phyloP scores from a whole-genome alignment of 2,329 filamentous ascomycete species.

The Dactylella cylindrospora region DNA sequence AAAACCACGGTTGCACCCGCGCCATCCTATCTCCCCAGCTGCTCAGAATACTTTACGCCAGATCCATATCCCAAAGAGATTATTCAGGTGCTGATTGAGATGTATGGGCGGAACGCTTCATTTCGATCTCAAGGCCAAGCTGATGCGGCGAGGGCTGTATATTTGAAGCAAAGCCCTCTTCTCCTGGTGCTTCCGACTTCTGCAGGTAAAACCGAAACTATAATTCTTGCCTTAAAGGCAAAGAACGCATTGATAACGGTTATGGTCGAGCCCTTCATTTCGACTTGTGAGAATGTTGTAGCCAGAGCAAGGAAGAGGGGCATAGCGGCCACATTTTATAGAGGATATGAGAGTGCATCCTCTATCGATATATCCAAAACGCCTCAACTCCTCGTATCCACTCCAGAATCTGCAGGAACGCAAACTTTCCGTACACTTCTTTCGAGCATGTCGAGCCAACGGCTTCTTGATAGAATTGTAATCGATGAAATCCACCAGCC shows the following conservation, averaged over 20 bases:
- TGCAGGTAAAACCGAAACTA: conserved; percentile 4
- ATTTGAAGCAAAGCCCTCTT: background rate
- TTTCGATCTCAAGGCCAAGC: background rate
- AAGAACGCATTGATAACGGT: conserved; percentile 4
- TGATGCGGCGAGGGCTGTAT: conserved; percentile 3
- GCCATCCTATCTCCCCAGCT: background rate
- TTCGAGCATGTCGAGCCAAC: background rate
- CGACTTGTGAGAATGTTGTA: conserved; percentile 1
- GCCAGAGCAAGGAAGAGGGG: background rate
- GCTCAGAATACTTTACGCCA: background rate
- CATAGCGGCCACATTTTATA: background rate
- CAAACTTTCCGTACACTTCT: background rate
- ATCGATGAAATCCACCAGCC: conserved; percentile 8
- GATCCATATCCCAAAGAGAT: background rate
- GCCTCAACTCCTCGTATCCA: background rate
- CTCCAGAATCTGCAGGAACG: background rate
- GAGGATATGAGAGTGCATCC: background rate
- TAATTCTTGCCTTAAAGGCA: background rate
- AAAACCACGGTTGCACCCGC: background rate
- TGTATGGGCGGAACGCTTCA: background rate
- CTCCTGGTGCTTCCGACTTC: background rate
- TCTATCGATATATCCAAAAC: background rate
- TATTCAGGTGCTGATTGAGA: background rate
- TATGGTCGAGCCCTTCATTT: conserved; percentile 6
- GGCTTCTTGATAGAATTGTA: background rate